These are phyloP conservation scores for Xylariaceae sp. DNA, from an alignment of 2,329 filamentous ascomycete species.

Conservation along the genomic window DNA sequence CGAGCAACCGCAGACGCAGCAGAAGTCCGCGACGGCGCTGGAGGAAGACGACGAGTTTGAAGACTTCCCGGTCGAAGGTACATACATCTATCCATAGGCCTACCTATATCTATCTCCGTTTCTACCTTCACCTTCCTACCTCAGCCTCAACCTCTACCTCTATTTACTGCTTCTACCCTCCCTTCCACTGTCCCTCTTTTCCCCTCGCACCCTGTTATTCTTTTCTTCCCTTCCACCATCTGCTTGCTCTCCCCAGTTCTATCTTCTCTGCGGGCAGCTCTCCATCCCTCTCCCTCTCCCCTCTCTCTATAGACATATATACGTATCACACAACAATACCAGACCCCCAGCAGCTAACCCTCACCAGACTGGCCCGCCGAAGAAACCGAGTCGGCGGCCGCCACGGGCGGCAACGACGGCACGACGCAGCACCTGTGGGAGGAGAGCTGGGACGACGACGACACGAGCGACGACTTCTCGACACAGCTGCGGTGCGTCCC, in stretches of 20 bases:
- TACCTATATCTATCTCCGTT: too few relatives aligned
- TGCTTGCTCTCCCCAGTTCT: constrained; percentile 52
- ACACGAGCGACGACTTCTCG: constrained; percentile 95
- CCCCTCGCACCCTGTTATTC: background rate
- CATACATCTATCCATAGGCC: constrained; percentile 21
- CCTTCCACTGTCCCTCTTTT: too few relatives aligned
- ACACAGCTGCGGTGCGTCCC: constrained; percentile 81
- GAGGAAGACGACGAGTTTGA: constrained; percentile 99
- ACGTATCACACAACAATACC: too few relatives aligned
- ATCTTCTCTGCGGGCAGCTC: too few relatives aligned
- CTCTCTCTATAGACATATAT: too few relatives aligned
- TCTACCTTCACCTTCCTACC: too few relatives aligned
- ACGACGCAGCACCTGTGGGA: constrained; percentile 87
- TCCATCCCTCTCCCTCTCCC: too few relatives aligned
- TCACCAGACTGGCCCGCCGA: constrained; percentile 85
- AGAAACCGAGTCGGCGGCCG: constrained; percentile 73
- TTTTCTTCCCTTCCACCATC: background rate
- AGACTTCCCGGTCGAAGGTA: constrained; percentile 96
- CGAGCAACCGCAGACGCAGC: constrained; percentile 55
- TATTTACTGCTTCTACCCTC: constrained; percentile 3
- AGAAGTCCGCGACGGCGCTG: constrained; percentile 69
- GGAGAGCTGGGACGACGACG: constrained; percentile 99
- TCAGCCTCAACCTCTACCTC: background rate
- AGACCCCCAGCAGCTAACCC: too few relatives aligned
- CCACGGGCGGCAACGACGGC: constrained; percentile 59